These are phyloP conservation scores for Quercus berberidifolia DNA, from an alignment of 306 rosid species.

Conservation along the genomic window DNA sequence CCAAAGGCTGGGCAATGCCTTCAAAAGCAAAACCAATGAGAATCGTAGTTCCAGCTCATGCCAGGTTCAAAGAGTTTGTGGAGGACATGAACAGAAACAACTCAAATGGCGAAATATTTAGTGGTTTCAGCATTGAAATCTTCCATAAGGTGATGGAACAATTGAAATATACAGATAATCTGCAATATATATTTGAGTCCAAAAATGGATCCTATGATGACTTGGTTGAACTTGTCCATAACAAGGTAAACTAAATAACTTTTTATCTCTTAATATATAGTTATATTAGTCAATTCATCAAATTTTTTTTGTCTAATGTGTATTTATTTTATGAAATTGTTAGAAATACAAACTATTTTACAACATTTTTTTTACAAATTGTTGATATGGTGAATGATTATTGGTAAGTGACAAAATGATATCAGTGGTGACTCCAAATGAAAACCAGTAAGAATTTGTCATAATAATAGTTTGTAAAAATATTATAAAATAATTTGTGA, in stretches of 20 bases:
- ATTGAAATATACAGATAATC: conserved; percentile 17
- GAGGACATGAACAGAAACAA: conserved; percentile 30
- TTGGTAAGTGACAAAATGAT: no score
- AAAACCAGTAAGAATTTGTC: no score
- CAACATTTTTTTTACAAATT: no score
- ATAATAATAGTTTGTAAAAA: no score
- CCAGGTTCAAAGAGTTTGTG: conserved; percentile 52
- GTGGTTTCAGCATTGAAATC: conserved; percentile 56
- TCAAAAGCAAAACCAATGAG: conserved; percentile 38
- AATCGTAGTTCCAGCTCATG: conserved; percentile 58
- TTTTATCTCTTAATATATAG: background rate
- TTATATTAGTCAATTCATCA: no score
- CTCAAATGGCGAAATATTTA: conserved; percentile 4
- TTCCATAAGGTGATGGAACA: conserved; percentile 22
- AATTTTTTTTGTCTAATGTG: no score
- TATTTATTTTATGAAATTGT: no score
- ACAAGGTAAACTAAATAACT: conserved; percentile 36
- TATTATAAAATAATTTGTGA: no score
- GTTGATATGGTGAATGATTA: no score
- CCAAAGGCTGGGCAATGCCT: conserved; percentile 60
- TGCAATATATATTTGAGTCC: conserved; percentile 13
- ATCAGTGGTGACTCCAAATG: no score
- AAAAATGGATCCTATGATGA: conserved; percentile 34
- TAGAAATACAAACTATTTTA: no score
- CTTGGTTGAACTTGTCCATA: conserved; percentile 48